A percentile compares a stretch with the other conserved stretches of the same genome.
Evolutionary conservation across 805 yeast genomes (phyloP).

Genomic region (Candida tammaniensis): DNA sequence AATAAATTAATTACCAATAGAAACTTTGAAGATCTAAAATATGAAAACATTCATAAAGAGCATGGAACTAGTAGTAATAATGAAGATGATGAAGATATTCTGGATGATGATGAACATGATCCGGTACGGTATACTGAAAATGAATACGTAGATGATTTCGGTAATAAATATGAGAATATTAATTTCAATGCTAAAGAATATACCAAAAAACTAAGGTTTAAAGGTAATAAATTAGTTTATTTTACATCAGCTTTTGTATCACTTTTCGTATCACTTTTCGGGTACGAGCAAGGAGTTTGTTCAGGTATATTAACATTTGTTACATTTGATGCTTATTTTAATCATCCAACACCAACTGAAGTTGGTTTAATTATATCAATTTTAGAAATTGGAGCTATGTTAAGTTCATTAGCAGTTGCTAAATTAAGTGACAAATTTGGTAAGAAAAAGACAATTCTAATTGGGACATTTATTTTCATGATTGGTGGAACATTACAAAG

Average conservation of each 20-base stretch:
- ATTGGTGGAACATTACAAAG: conserved; percentile 78
- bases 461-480: conserved; percentile 76
- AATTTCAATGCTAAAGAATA: conserved; percentile 35
- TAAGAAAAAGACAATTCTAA: conserved; percentile 71
- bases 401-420: conserved; percentile 77
- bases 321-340: conserved; percentile 66
- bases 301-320: conserved; percentile 78
- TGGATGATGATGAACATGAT: conserved; percentile 13
- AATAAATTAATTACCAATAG: conserved; percentile 13
- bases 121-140: conserved; percentile 13
- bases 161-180: conserved; percentile 33
- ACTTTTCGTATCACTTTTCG: conserved; percentile 39
- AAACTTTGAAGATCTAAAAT: conserved; percentile 12
- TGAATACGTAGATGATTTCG: conserved; percentile 27
- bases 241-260: conserved; percentile 46
- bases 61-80: conserved; percentile 5
- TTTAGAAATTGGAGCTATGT: conserved; percentile 82
- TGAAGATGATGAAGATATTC: conserved; percentile 1
- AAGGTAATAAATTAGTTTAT: conserved; percentile 39
- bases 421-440: conserved; percentile 76
- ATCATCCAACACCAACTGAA: conserved; percentile 68
- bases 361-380: conserved; percentile 88
- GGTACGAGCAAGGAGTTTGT: conserved; percentile 74
- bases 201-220: conserved; percentile 30
- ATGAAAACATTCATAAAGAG: conserved; percentile 10